Conservation (phyloP, 305 asterid genomes). For the Solanum chacoense region DNA sequence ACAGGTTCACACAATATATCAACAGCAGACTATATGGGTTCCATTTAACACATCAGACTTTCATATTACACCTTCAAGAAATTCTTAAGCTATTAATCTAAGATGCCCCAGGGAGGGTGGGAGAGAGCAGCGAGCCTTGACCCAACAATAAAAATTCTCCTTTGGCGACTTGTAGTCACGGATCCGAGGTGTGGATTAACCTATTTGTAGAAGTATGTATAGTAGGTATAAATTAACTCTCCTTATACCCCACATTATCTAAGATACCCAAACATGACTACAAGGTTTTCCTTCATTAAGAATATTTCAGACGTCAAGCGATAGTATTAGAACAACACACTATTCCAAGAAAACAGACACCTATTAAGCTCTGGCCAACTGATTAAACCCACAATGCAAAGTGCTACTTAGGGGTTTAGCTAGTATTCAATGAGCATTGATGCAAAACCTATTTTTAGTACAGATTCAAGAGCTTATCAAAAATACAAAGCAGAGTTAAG, state of each 20-base stretch:
- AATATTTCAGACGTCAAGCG: not conserved
- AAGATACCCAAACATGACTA: not conserved
- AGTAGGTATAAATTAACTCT: not conserved
- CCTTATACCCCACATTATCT: not conserved
- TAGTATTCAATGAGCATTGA: not conserved
- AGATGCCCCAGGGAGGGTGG: not conserved
- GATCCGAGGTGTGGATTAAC: not conserved
- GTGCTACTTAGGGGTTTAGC: not conserved
- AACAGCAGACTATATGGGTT: not conserved
- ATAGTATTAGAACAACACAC: not conserved
- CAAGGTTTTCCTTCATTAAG: not conserved
- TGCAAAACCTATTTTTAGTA: not conserved
- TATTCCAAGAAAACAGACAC: not conserved
- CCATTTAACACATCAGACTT: not conserved
- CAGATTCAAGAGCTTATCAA: not conserved
- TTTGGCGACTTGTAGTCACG: not conserved
- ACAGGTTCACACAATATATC: not conserved
- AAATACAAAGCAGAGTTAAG: not conserved
- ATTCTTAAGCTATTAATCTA: not conserved
- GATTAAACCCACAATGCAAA: not conserved
- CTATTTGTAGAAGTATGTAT: not conserved
- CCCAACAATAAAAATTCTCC: not conserved
- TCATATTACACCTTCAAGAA: not conserved
- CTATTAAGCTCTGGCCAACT: not conserved
- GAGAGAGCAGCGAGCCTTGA: not conserved